Base-by-base conservation (phyloP, 2,329 filamentous ascomycete genomes). In the Venturia oleaginea region DNA sequence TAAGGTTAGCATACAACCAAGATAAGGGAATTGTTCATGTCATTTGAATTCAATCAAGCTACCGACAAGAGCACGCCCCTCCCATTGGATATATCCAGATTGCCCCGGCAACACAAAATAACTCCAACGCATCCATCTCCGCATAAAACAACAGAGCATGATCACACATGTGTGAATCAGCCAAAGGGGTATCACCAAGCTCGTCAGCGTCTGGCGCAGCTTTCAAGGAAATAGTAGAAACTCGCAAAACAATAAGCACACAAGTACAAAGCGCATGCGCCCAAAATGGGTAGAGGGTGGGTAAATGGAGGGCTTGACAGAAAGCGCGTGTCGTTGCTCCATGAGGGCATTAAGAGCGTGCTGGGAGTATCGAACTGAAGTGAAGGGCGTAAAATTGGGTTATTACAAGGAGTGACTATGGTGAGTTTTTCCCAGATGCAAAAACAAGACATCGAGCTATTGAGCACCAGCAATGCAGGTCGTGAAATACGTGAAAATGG, bases 171-270 rank as follows among this genome's bases (percentile, higher is more conserved):
- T 43, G 40, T 24, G 32, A 42, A 60, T 22, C 34, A 42, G 40
- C 34, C n/a, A 43, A 43, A n/a, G 59, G 57, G 59, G n/a, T 60
- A 60, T 60, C 59, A 60, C 59, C 59, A 60, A 60, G 34, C 37
- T 57, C 51, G 34, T 42, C 24, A 43, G 59, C 59, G 34, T 42
- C 59, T 60, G 37, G 59, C 59, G 37, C 34, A 40, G 40, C 34
- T 7, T 43, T 27, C 11, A 10, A 60, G 59, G 30, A 60, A 22
- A 27, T 37, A 40, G 4, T 15, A 60, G 40, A 6, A 60, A 3
- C 34, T 19, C 10, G 34, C 22, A 7, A 22, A n/a, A 40, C 40
- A 40, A 32, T 27, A 17, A 27, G 15, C 22, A 15, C 42, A 11
- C 51, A 57, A 22, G 19, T 5, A 57, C 51, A 43, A 24, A 60